These are phyloP conservation scores for Pilaira anomala DNA, from an alignment of 192 early-diverging fungal genomes.

Conservation along the genomic window DNA sequence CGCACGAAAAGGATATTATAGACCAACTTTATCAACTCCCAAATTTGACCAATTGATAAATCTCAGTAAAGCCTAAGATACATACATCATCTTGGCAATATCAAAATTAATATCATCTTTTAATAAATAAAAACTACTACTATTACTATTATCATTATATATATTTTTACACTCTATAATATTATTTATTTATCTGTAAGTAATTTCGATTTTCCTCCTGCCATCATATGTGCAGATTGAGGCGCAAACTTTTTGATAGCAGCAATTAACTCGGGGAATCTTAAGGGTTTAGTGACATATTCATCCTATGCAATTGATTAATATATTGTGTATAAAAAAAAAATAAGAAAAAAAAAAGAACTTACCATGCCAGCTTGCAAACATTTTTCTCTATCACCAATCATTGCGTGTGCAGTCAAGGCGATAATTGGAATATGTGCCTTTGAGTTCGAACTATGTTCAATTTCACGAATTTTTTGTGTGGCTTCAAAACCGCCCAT, in stretches of 20 bases:
- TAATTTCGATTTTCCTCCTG: not conserved
- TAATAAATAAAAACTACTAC: too few species aligned
- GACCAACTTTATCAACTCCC: too few species aligned
- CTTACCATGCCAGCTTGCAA: conserved; percentile 78
- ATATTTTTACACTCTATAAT: not conserved
- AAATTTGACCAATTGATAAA: too few species aligned
- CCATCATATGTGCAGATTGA: conserved; percentile 29
- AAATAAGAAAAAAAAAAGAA: not conserved
- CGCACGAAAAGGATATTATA: too few species aligned
- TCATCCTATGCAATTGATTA: too few species aligned
- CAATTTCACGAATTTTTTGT: conserved; percentile 68
- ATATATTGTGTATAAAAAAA: too few species aligned
- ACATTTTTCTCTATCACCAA: conserved; percentile 85
- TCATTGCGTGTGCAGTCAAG: conserved; percentile 85
- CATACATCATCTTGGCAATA: too few species aligned
- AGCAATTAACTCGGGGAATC: conserved; percentile 61
- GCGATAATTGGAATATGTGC: conserved; percentile 77
- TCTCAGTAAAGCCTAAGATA: too few species aligned
- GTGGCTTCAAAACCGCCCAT: conserved; percentile 89
- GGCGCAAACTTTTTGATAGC: conserved; percentile 67
- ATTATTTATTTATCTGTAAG: not conserved
- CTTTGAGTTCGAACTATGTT: conserved; percentile 41
- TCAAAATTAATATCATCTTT: too few species aligned
- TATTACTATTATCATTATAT: too few species aligned
- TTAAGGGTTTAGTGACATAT: conserved; percentile 66